phyloP scores from a whole-genome alignment of 2,329 filamentous ascomycete genomes.

The Paraphaeosphaeria minitans region DNA sequence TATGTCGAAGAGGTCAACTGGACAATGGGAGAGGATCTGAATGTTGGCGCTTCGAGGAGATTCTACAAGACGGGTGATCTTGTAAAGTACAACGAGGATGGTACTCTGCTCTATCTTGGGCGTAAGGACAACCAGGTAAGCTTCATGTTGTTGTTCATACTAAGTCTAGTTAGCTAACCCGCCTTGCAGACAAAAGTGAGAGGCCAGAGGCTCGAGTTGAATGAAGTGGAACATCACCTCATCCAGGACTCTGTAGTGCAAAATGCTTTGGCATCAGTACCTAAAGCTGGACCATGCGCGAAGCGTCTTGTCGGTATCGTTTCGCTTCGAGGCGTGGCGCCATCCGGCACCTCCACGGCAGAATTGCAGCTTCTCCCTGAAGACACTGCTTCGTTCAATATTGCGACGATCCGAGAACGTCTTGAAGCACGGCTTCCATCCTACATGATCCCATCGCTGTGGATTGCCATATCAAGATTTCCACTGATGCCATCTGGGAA shows the following conservation, averaged over 20 bases:
- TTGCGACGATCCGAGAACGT: conserved; percentile 32
- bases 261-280: conserved; percentile 36
- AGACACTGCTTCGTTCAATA: conserved; percentile 30
- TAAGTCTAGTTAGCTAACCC: background rate
- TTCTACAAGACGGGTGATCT: conserved; percentile 48
- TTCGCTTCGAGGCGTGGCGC: conserved; percentile 27
- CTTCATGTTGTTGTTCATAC: background rate
- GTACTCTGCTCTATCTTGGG: conserved; percentile 35
- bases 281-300: conserved; percentile 33
- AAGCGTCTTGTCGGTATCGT: conserved; percentile 41
- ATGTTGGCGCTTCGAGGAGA: conserved; percentile 9
- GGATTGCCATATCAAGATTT: conserved; percentile 35
- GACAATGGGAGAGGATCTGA: conserved; percentile 14
- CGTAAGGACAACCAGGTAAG: conserved; percentile 33
- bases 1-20: conserved; percentile 34
- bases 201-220: conserved; percentile 52
- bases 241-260: conserved; percentile 34
- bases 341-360: conserved; percentile 5
- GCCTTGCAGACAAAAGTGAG: conserved; percentile 45
- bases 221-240: conserved; percentile 54
- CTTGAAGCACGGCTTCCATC: conserved; percentile 36
- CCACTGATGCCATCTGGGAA: conserved; percentile 41
- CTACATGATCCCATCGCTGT: conserved; percentile 43
- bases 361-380: conserved; percentile 26
- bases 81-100: conserved; percentile 44